These are phyloP conservation scores for Coemansia guatemalensis DNA, from an alignment of 192 early-diverging fungal genomes.

Conservation along the genomic window DNA sequence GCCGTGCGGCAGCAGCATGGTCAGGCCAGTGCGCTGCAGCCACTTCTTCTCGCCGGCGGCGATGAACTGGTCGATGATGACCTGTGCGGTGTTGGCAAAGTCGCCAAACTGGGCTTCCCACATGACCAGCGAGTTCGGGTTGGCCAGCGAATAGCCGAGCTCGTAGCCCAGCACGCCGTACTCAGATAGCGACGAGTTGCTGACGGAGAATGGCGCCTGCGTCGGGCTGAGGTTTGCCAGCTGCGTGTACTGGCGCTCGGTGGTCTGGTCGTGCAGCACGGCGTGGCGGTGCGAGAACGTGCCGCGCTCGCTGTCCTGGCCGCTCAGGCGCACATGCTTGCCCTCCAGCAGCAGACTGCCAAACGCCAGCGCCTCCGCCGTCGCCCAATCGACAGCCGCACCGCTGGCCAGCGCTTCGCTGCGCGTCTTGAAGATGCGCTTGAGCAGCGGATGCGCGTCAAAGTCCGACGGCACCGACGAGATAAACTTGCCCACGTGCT, in stretches of 20 bases:
- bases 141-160: slow-evolving; percentile 93
- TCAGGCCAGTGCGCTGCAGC: slow-evolving; percentile 94
- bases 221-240: slow-evolving; percentile 86
- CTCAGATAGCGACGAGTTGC: slow-evolving; percentile 96
- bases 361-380: slow-evolving; percentile 92
- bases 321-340: slow-evolving; percentile 89
- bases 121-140: slow-evolving; percentile 89
- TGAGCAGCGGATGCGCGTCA: slow-evolving; percentile 83
- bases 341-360: slow-evolving; percentile 89
- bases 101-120: slow-evolving; percentile 99
- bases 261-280: slow-evolving; percentile 93
- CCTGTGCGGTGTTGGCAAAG: slow-evolving; percentile 96
- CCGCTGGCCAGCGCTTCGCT: slow-evolving; percentile 78
- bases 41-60: slow-evolving; percentile 96
- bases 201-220: slow-evolving; percentile 85
- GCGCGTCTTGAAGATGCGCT: slow-evolving; percentile 79
- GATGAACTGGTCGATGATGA: slow-evolving; percentile 98
- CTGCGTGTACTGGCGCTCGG: slow-evolving; percentile 76
- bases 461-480: slow-evolving; percentile 82
- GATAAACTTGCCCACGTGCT: slow-evolving; percentile 81
- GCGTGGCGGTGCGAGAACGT: slow-evolving; percentile 99
- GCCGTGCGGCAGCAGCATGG: slow-evolving; percentile 93
- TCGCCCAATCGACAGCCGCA: slow-evolving; percentile 91
- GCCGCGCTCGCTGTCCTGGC: slow-evolving; percentile 98
- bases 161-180: slow-evolving; percentile 96